These are phyloP conservation scores for Endotrypanum monterogeii DNA, from an alignment of 208 protist species.

Conservation along the genomic window DNA sequence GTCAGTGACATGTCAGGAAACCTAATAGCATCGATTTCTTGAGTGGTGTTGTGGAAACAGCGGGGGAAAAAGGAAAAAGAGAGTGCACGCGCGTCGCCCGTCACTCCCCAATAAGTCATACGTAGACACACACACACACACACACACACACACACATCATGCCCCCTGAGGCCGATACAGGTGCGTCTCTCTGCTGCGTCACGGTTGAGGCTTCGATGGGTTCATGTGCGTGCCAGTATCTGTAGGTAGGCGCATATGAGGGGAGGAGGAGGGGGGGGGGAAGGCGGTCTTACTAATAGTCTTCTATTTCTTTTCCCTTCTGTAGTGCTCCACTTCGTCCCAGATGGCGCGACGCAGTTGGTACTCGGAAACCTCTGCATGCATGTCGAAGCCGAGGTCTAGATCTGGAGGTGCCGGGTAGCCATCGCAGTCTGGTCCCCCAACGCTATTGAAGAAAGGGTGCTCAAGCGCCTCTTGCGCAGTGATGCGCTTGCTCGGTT, in stretches of 20 bases:
- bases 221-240: neutral
- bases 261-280: too few species aligned
- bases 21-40: neutral
- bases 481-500: conserved; percentile 90
- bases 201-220: neutral
- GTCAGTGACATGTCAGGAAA: neutral
- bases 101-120: neutral
- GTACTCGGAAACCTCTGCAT: conserved; percentile 85
- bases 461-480: conserved; percentile 84
- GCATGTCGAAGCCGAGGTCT: conserved; percentile 82
- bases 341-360: conserved; percentile 83
- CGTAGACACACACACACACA: neutral
- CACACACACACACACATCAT: neutral
- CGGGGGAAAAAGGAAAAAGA: neutral
- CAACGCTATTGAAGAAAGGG: conserved; percentile 78
- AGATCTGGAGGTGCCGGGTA: conserved; percentile 47
- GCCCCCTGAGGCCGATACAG: neutral
- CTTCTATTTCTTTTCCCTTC: conserved; percentile 34
- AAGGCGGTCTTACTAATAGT: neutral
- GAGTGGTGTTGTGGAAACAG: neutral
- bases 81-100: neutral
- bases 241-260: neutral
- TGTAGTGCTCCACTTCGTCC: conserved; percentile 75
- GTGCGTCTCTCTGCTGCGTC: neutral
- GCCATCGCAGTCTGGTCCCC: conserved; percentile 36